Evolutionary conservation across 805 yeast genomes (phyloP), one percentile per base, ranked within the genome.

Genomic region (Kurtzmaniella fragi): DNA sequence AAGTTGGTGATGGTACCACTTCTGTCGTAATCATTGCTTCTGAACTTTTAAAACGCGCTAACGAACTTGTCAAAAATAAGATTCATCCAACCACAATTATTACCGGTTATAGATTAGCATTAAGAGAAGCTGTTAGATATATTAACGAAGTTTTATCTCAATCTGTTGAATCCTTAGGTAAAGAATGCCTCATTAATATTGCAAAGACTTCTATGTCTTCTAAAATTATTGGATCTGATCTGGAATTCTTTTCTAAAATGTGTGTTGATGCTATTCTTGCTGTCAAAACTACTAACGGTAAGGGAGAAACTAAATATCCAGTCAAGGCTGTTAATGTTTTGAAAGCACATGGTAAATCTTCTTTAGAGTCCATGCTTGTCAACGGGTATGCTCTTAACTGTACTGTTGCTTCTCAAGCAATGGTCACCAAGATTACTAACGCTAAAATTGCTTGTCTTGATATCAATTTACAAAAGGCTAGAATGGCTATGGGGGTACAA

Each of bases 401-500:
- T 70, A 91, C 98, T 0, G 86, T 93, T 42, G 99, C 97, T 1
- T 85, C 96, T 11, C 97, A 91, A 65, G 97, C 97, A 13, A 95
- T 93, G 98, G 73, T 79, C 46, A 87, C 84, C 54, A 70, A 74
- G 37, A 69, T 89, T 34, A 62, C 65, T 10, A 70, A 75, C 48
- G 95, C 96, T 35, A 82, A 80, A 51, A 85, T 89, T 50, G 97
- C 97, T 2, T 80, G 88, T 49, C 72, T 89, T 54, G 97, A 89
- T 65, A 77, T 93, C 62, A 91, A 95, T 64, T 71, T 93, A 57
- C 99, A 95, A 61, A 91, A 90, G 62, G 93, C 96, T 2, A 80
- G 90, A 59, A 88, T 93, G 96, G 96, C 97, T 31, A 80, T 93
- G 80, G 99, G 99, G 40, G 98, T 93, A 38, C 95, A 89, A 62